Evolutionary conservation across 2,329 filamentous ascomycete genomes (phyloP).

Genomic region (Neofusicoccum ribis): DNA sequence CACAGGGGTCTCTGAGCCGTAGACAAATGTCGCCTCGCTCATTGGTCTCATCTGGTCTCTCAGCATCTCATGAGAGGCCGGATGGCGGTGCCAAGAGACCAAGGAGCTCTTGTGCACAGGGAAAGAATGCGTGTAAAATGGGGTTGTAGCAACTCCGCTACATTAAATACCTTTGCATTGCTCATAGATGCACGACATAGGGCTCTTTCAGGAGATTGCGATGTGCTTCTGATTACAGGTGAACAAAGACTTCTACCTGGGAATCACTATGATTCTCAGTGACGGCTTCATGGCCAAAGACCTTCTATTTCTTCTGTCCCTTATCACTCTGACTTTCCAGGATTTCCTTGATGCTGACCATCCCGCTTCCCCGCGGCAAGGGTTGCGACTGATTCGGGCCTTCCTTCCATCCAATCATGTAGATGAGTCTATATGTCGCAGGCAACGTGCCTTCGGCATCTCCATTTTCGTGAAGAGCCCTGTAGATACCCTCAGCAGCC

Average conservation of each 20-base stretch:
- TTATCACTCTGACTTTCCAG: conserved; percentile 43
- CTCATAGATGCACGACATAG: too few relatives aligned
- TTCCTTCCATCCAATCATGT: conserved; percentile 99
- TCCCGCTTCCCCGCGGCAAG: conserved; percentile 76
- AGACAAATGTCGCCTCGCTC: background rate
- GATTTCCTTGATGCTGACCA: conserved; percentile 86
- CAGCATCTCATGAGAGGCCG: too few relatives aligned
- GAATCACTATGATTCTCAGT: too few relatives aligned
- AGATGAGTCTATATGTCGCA: conserved; percentile 92
- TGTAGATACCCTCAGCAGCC: conserved; percentile 86
- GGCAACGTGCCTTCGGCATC: conserved; percentile 59
- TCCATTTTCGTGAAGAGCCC: conserved; percentile 76
- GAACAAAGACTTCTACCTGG: too few relatives aligned
- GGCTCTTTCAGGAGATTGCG: too few relatives aligned
- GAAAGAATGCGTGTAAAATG: too few relatives aligned
- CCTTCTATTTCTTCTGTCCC: conserved; percentile 4
- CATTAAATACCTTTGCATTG: too few relatives aligned
- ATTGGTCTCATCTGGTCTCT: background rate
- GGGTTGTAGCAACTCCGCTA: too few relatives aligned
- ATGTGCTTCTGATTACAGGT: too few relatives aligned
- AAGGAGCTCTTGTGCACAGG: too few relatives aligned
- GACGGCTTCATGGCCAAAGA: too few relatives aligned
- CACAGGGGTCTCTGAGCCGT: background rate
- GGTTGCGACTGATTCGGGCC: conserved; percentile 77
- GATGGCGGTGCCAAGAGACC: too few relatives aligned